Percentiles rank a stretch among this genome's conserved stretches.
Conservation (phyloP, 108 stramenopile species). For the Skeletonema menzelii region DNA sequence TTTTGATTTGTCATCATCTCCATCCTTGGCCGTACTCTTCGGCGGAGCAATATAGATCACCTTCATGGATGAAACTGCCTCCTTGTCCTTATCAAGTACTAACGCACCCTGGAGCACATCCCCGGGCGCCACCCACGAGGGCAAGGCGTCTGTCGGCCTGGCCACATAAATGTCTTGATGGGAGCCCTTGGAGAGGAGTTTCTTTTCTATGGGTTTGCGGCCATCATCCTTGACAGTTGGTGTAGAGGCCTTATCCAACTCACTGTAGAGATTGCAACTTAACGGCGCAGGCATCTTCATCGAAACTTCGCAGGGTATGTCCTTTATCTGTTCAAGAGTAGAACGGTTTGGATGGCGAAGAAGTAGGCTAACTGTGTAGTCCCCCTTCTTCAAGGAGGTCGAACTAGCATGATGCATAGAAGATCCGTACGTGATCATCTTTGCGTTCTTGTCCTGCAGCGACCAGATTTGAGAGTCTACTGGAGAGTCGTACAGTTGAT, state of each 20-base stretch:
- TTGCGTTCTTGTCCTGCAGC: constrained; percentile 29
- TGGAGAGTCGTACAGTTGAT: constrained; percentile 48
- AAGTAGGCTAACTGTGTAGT: constrained; percentile 30
- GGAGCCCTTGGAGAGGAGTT: constrained; percentile 21
- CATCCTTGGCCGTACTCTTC: constrained; percentile 18
- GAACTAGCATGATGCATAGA: constrained; percentile 40
- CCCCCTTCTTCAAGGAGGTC: constrained; percentile 34
- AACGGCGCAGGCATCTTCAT: constrained; percentile 17
- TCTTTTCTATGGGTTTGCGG: constrained; percentile 2
- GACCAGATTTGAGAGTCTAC: constrained; percentile 48
- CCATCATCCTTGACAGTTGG: constrained; percentile 22
- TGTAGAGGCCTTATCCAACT: constrained; percentile 42
- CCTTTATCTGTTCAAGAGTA: constrained; percentile 42
- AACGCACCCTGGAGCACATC: constrained; percentile 38
- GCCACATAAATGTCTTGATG: constrained; percentile 43
- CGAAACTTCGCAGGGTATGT: constrained; percentile 32
- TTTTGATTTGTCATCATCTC: constrained; percentile 16
- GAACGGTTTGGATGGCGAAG: constrained; percentile 39
- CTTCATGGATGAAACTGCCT: constrained; percentile 20
- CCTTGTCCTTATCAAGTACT: constrained; percentile 28
- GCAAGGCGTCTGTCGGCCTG: constrained; percentile 34
- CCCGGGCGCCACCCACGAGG: constrained; percentile 35
- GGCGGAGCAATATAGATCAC: constrained; percentile 22
- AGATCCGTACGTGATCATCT: constrained; percentile 34
- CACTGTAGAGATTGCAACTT: constrained; percentile 22